Percentiles rank a stretch among this genome's conserved stretches.
Conservation (phyloP, 768 basidiomycete species). For the Mycena filopes region DNA sequence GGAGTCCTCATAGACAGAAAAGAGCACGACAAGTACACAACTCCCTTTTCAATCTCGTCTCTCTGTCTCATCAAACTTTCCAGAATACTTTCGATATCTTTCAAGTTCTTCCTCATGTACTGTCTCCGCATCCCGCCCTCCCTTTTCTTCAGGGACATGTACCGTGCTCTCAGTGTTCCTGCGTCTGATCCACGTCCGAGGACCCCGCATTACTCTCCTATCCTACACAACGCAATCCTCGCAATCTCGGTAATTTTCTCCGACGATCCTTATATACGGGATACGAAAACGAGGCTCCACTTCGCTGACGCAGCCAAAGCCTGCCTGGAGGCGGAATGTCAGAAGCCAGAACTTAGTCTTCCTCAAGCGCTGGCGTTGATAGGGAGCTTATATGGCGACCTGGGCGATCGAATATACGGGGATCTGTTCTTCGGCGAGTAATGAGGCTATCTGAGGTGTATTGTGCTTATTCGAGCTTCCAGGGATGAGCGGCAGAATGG, state of each 20-base stretch:
- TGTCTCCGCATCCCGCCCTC: constrained; percentile 51
- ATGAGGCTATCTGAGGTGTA: too few species aligned
- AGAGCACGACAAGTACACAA: constrained; percentile 35
- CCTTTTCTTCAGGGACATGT: constrained; percentile 57
- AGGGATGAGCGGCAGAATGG: constrained; percentile 20
- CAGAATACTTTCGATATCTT: constrained; percentile 49
- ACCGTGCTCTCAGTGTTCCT: constrained; percentile 45
- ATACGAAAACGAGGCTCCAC: constrained; percentile 22
- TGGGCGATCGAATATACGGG: constrained; percentile 30
- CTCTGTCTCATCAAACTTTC: neutral
- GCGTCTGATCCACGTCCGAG: constrained; percentile 36
- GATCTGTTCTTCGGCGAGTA: constrained; percentile 33
- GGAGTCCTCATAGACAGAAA: constrained; percentile 10
- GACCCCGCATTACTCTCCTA: constrained; percentile 58
- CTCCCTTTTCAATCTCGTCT: neutral
- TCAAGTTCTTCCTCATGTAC: constrained; percentile 52
- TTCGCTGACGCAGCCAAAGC: constrained; percentile 31
- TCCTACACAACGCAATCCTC: constrained; percentile 64
- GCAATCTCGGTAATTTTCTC: constrained; percentile 33
- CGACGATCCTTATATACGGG: constrained; percentile 31
- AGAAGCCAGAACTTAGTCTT: constrained; percentile 35
- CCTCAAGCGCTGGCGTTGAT: constrained; percentile 35
- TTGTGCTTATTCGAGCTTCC: neutral
- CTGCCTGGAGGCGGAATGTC: constrained; percentile 31
- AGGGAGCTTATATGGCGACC: constrained; percentile 31